Evolutionary conservation across 1,284 basidiomycete species (phyloP), one percentile per base, ranked within the genome.

Genomic region (Pascua sp.): DNA sequence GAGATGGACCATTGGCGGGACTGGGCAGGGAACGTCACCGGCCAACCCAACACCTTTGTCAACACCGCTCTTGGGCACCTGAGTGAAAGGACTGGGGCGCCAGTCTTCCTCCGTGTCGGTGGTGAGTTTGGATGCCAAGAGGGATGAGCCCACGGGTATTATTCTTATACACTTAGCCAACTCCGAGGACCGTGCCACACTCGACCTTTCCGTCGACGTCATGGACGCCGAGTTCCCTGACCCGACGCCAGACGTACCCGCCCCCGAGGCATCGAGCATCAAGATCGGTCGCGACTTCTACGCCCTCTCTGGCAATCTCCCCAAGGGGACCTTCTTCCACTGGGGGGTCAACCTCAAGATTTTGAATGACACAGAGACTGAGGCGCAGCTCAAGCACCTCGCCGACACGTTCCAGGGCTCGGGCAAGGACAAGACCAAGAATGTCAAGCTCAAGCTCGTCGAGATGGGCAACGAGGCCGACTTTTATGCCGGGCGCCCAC

Each of bases 271-370:
- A 5, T 72, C 71, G 0, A 79, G 76, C 24, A 81, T 86, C 59
- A 79, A 77, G 2, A 82, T 86, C 46, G 85, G 86, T 3, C 76
- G 83, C 65, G 79, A 71, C n/a, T 87, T 80, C 65, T 88, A 87
- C 63, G 65, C 76, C 15, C 73, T 84, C 5, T 81, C 82, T 4
- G 78, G 78, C 37, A 83, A 83, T 64, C 79, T 88, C 47, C 85
- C 84, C 37, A 44, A 49, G 12, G 61, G 60, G 10, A 68, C 67
- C 5, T 2, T 80, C 79, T 63, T 84, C 86, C 61, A 83, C 79
- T 88, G 84, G 84, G 87, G 86, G n/a, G 78, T 88, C 53, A 87
- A 87, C 69, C 72, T 87, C 18, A 51, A 51, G 42, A 65, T 75
- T 38, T 75, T 81, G 56, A 86, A 87, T 64, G 57, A 83, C 53